phyloP scores from a whole-genome alignment of 2,329 filamentous ascomycete genomes.

The Cladosporium halotolerans region DNA sequence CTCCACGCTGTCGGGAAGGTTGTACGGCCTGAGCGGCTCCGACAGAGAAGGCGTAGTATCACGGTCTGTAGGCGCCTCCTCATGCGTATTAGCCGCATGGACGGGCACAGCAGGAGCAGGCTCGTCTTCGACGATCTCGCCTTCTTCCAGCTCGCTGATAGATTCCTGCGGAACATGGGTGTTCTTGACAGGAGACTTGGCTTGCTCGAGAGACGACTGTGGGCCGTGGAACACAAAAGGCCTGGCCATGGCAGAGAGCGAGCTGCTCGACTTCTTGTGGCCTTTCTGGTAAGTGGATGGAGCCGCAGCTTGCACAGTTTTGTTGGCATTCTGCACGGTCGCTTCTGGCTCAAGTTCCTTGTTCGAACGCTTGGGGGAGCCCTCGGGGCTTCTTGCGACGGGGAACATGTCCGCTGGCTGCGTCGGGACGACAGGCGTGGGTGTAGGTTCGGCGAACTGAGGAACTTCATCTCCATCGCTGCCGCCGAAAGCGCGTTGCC shows the following conservation, averaged over 20 bases:
- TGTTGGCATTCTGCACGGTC: neutral
- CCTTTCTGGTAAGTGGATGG: constrained; percentile 1
- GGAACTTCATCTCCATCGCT: constrained; percentile 68
- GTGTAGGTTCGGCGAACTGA: constrained; percentile 57
- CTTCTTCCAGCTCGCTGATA: constrained; percentile 29
- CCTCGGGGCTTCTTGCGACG: constrained; percentile 7
- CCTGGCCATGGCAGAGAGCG: constrained; percentile 64
- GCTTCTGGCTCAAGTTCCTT: constrained; percentile 15
- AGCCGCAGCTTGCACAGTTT: neutral
- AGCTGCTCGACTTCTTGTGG: constrained; percentile 30
- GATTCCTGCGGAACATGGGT: constrained; percentile 16
- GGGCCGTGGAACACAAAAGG: constrained; percentile 50
- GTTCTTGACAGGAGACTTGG: constrained; percentile 3
- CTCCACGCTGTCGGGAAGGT: constrained; percentile 15
- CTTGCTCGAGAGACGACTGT: neutral
- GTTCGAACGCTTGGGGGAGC: constrained; percentile 9
- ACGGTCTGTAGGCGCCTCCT: neutral
- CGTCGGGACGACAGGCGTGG: constrained; percentile 18
- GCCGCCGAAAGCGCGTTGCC: constrained; percentile 58
- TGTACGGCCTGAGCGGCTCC: constrained; percentile 15
- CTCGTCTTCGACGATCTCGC: constrained; percentile 26
- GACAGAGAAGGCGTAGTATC: constrained; percentile 4
- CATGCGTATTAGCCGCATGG: neutral
- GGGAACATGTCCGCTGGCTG: constrained; percentile 19
- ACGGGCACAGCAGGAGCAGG: neutral